A percentile compares a stretch with the other conserved stretches of the same genome.
Evolutionary conservation across 140 eudicot species (phyloP).

Genomic region (Stevia rebaudiana): DNA sequence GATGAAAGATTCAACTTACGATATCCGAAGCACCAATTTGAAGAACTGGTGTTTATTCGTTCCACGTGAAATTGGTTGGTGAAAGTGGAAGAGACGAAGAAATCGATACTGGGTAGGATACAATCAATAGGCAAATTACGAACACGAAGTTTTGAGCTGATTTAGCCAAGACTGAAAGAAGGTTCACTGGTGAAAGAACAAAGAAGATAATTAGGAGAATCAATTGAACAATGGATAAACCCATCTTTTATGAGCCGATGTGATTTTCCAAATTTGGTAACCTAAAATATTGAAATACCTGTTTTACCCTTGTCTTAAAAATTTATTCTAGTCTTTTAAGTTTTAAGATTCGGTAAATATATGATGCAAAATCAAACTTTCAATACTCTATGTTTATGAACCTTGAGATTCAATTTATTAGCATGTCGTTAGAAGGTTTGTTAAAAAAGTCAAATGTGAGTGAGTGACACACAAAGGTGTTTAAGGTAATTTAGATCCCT

Average conservation of each 20-base stretch:
- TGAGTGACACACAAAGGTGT: too few relatives aligned
- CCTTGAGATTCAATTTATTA: too few relatives aligned
- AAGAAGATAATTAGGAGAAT: constrained; percentile 1
- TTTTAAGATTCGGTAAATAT: too few relatives aligned
- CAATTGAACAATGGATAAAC: constrained; percentile 28
- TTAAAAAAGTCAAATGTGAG: too few relatives aligned
- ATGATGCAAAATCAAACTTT: too few relatives aligned
- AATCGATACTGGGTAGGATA: background rate
- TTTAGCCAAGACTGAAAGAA: constrained; percentile 9
- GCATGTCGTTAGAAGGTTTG: too few relatives aligned
- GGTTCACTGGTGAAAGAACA: background rate
- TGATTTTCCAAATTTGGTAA: constrained; percentile 4
- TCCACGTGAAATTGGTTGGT: background rate
- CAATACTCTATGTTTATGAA: too few relatives aligned
- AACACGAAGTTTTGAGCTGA: background rate
- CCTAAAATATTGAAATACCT: background rate
- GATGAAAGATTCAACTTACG: constrained; percentile 36
- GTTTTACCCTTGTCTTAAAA: background rate
- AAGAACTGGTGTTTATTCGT: background rate
- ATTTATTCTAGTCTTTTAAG: too few relatives aligned
- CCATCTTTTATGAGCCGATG: constrained; percentile 4
- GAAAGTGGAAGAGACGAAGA: constrained; percentile 20
- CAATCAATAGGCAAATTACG: background rate
- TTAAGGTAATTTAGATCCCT: too few relatives aligned
- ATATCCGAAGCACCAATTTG: background rate